phyloP scores from a whole-genome alignment of 140 eudicot genomes.

The Ambrosia hybrid region DNA sequence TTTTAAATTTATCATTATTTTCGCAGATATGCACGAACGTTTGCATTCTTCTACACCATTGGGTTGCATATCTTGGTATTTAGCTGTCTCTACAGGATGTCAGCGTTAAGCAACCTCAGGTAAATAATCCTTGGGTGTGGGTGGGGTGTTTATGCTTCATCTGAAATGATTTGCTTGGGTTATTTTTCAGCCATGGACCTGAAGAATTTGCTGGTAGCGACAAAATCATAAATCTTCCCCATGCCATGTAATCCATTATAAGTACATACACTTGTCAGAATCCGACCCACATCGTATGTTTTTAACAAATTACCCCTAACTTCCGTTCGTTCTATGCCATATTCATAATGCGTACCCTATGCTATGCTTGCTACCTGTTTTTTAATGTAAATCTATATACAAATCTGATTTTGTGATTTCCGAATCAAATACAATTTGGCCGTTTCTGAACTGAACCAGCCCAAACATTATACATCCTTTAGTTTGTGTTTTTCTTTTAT shows the following conservation, averaged over 20 bases:
- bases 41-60: conserved; percentile 95
- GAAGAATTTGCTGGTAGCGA: conserved; percentile 41
- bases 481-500: no score
- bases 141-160: not conserved
- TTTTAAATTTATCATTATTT: not conserved
- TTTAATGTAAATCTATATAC: no score
- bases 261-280: not conserved
- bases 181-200: conserved; percentile 68
- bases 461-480: no score
- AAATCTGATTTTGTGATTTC: no score
- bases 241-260: conserved; percentile 31
- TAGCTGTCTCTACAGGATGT: conserved; percentile 96
- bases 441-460: no score
- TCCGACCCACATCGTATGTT: not conserved
- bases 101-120: conserved; percentile 94
- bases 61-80: conserved; percentile 92
- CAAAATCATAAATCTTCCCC: conserved; percentile 58
- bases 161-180: not conserved
- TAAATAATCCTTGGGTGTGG: conserved; percentile 20
- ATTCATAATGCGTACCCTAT: no score
- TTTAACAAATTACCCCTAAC: no score
- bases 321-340: no score
- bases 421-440: no score
- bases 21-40: conserved; percentile 87
- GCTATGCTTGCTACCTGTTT: no score